A percentile compares a stretch with the other conserved stretches of the same genome.
Conservation (phyloP, 805 yeast species). For the Pichia cabralensis region DNA sequence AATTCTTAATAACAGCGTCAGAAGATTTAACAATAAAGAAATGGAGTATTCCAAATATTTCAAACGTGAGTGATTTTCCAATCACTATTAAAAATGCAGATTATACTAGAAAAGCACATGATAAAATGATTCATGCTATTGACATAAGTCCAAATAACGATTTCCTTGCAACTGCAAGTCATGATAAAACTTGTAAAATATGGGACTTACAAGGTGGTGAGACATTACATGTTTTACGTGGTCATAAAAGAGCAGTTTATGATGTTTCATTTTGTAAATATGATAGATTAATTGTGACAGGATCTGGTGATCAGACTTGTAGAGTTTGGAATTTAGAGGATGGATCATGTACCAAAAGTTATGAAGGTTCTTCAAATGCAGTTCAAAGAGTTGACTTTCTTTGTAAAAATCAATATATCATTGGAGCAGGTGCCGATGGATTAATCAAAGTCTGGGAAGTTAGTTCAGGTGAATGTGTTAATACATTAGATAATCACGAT, state of each 20-base stretch:
- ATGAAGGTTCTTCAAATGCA: constrained; percentile 92
- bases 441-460: constrained; percentile 86
- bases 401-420: constrained; percentile 54
- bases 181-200: constrained; percentile 82
- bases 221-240: constrained; percentile 69
- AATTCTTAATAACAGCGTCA: constrained; percentile 71
- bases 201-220: constrained; percentile 90
- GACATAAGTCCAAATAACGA: constrained; percentile 89
- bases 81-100: constrained; percentile 49
- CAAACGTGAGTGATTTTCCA: constrained; percentile 6
- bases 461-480: constrained; percentile 61
- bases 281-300: constrained; percentile 70
- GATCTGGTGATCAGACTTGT: constrained; percentile 82
- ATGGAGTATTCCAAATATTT: constrained; percentile 59
- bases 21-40: constrained; percentile 77
- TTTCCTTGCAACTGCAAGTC: constrained; percentile 85
- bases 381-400: constrained; percentile 74
- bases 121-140: constrained; percentile 85
- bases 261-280: constrained; percentile 73
- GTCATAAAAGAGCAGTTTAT: constrained; percentile 95
- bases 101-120: constrained; percentile 93
- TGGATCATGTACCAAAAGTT: constrained; percentile 65
- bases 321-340: constrained; percentile 83
- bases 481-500: constrained; percentile 83
- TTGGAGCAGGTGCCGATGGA: constrained; percentile 90